phyloP scores from a whole-genome alignment of 2,329 filamentous ascomycete species.

The Claviceps quebecensis region DNA sequence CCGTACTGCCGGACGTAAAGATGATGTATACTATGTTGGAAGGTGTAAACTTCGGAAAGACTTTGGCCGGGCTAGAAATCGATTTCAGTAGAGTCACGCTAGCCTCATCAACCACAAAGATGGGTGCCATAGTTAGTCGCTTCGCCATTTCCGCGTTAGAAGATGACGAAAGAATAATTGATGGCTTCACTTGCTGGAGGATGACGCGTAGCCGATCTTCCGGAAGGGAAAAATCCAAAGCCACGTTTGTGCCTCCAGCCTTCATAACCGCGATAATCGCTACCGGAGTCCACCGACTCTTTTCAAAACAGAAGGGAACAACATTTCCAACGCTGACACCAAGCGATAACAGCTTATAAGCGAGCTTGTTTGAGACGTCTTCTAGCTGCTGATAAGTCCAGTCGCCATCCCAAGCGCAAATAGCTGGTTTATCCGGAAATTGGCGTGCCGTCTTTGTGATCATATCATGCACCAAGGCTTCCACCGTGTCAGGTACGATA shows the following conservation, averaged over 20 bases:
- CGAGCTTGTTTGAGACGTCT: slow-evolving; percentile 5
- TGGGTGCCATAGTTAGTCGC: neutral
- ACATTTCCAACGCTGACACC: slow-evolving; percentile 5
- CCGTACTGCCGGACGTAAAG: slow-evolving; percentile 12
- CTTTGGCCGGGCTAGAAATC: neutral
- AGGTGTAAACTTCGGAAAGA: neutral
- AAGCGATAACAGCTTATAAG: slow-evolving; percentile 3
- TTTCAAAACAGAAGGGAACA: slow-evolving; percentile 16
- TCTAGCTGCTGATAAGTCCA: slow-evolving; percentile 21
- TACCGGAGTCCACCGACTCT: slow-evolving; percentile 12
- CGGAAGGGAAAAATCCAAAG: slow-evolving; percentile 13
- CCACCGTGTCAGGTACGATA: slow-evolving; percentile 3
- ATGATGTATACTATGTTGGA: slow-evolving; percentile 1
- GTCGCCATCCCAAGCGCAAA: slow-evolving; percentile 24
- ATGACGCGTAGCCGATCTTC: slow-evolving; percentile 7
- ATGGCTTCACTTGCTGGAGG: slow-evolving; percentile 4
- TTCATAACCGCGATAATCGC: slow-evolving; percentile 15
- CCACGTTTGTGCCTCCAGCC: slow-evolving; percentile 14
- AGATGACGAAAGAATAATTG: slow-evolving; percentile 5
- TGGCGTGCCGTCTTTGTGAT: slow-evolving; percentile 7
- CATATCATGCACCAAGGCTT: slow-evolving; percentile 11
- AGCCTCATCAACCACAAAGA: neutral
- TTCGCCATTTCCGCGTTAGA: neutral
- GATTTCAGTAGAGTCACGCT: neutral
- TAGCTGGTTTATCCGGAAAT: slow-evolving; percentile 7